Percentiles rank a stretch among this genome's conserved stretches.
Conservation (phyloP, 345 rosid species). For the Nephelium lappaceum region DNA sequence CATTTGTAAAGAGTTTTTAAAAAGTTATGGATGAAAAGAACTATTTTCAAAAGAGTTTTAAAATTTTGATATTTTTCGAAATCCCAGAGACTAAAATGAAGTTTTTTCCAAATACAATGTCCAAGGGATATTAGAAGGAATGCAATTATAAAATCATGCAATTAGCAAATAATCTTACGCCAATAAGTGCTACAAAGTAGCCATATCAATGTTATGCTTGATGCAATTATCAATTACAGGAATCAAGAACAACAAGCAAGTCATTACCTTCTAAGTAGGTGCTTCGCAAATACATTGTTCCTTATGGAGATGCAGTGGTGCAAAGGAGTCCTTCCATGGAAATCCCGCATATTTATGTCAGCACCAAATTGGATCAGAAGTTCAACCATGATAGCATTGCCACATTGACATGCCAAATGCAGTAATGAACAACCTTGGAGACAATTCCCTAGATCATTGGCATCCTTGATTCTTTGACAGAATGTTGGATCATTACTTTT, state of each 20-base stretch:
- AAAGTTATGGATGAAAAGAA: too few species aligned
- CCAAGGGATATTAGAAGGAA: background rate
- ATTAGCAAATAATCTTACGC: background rate
- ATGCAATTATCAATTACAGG: background rate
- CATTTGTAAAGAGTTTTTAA: too few species aligned
- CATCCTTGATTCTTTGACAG: conserved; percentile 63
- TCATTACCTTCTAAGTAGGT: conserved; percentile 74
- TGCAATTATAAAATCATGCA: background rate
- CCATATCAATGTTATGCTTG: background rate
- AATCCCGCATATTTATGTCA: conserved; percentile 63
- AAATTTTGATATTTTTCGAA: too few species aligned
- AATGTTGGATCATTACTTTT: conserved; percentile 51
- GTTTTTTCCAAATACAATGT: too few species aligned
- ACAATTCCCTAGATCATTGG: conserved; percentile 59
- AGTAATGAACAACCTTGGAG: conserved; percentile 80
- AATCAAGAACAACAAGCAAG: background rate
- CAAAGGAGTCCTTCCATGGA: conserved; percentile 82
- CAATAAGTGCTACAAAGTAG: background rate
- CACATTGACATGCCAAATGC: conserved; percentile 77
- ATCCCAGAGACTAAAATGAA: too few species aligned
- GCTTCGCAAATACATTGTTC: conserved; percentile 65
- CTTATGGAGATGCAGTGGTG: conserved; percentile 69
- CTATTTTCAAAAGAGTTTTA: too few species aligned
- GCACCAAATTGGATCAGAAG: conserved; percentile 84
- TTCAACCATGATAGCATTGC: conserved; percentile 66